phyloP scores from a whole-genome alignment of 495 filamentous ascomycete species.

The Xylaria telfairii region DNA sequence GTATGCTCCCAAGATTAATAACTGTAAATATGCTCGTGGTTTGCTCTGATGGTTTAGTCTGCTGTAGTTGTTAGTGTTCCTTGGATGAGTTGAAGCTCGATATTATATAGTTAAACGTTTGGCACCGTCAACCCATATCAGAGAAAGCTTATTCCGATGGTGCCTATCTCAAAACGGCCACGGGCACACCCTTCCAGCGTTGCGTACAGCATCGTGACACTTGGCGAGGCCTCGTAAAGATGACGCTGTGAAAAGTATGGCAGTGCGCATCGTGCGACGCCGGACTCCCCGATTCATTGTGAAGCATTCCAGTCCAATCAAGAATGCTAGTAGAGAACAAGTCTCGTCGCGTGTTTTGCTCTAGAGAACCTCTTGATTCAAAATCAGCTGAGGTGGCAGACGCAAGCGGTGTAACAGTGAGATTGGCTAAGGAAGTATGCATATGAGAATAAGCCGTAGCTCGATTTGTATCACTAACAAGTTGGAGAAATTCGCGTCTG shows the following conservation, averaged over 20 bases:
- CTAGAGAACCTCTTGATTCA: not conserved
- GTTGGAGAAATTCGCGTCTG: not conserved
- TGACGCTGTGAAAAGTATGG: not conserved
- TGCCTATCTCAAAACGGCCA: not conserved
- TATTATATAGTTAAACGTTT: not conserved
- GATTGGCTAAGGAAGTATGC: not conserved
- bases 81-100: not conserved
- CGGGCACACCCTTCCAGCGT: not conserved
- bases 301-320: not conserved
- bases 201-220: not conserved
- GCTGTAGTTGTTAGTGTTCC: not conserved
- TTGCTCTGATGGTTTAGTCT: not conserved
- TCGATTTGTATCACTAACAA: not conserved
- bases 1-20: not conserved
- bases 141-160: not conserved
- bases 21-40: not conserved
- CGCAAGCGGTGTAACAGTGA: not conserved
- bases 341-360: not conserved
- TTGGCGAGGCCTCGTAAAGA: not conserved
- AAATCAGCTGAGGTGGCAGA: not conserved
- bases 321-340: not conserved
- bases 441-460: not conserved
- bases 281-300: not conserved
- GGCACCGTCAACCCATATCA: not conserved
- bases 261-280: not conserved